These are phyloP conservation scores for Cyanidioschyzon merolae DNA, from an alignment of 23 red algal species.

Conservation along the genomic window DNA sequence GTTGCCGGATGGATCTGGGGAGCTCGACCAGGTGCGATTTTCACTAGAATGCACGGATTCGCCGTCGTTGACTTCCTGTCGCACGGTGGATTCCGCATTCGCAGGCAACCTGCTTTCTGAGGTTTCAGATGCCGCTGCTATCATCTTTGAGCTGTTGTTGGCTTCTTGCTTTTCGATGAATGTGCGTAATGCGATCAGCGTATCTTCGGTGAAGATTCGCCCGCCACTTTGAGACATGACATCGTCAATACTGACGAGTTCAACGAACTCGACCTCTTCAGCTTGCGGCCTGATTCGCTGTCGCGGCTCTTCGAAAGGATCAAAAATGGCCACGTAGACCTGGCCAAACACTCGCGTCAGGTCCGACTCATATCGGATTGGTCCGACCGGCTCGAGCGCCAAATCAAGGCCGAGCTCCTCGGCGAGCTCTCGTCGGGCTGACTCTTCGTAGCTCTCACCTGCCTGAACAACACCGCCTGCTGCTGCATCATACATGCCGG, in stretches of 20 bases:
- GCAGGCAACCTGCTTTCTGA: too few species aligned
- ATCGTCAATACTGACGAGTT: neutral
- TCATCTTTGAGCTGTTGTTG: neutral
- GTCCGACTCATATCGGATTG: neutral
- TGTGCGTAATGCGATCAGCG: neutral
- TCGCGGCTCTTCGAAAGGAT: neutral
- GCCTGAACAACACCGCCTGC: slow-evolving; percentile 20
- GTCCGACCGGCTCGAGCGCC: slow-evolving; percentile 12
- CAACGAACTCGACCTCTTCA: neutral
- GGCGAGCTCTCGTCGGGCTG: slow-evolving; percentile 12
- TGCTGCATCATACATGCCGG: slow-evolving; percentile 24
- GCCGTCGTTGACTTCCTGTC: neutral
- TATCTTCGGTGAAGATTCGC: neutral
- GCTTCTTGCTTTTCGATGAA: neutral
- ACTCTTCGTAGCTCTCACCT: slow-evolving; percentile 20
- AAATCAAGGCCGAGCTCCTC: slow-evolving; percentile 15
- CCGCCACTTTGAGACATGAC: neutral
- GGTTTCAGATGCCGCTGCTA: neutral
- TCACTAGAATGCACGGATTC: neutral
- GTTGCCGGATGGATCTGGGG: neutral
- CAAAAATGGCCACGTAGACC: neutral
- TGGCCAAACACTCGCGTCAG: neutral
- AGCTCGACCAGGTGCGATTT: neutral
- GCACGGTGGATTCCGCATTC: too few species aligned
- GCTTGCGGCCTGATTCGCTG: slow-evolving; percentile 1